These are phyloP conservation scores for Bolboschoenus planiculmis DNA, from an alignment of 176 grass and related monocot species.

Conservation along the genomic window DNA sequence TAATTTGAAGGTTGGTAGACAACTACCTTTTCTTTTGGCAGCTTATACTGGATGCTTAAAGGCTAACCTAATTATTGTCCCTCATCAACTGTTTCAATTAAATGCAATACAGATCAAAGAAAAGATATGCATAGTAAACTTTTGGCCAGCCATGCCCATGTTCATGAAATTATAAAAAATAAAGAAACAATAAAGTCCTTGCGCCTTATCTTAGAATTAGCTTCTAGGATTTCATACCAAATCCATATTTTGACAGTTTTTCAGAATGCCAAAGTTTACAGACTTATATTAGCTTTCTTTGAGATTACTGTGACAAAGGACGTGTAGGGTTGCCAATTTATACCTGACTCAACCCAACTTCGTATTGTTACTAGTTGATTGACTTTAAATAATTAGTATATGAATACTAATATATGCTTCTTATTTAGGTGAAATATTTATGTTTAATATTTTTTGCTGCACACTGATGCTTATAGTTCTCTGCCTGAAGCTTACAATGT, in stretches of 20 bases:
- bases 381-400: not conserved
- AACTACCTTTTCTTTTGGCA: not conserved
- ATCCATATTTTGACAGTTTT: not conserved
- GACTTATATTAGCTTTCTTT: not conserved
- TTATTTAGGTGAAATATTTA: not conserved
- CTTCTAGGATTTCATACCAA: not conserved
- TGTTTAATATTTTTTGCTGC: not conserved
- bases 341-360: conserved; percentile 2
- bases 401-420: not conserved
- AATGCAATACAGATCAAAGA: not conserved
- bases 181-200: not conserved
- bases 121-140: not conserved
- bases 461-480: not conserved
- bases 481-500: conserved; percentile 1
- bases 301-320: not conserved
- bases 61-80: not conserved
- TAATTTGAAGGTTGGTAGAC: not conserved
- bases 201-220: not conserved
- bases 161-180: not conserved
- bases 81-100: not conserved
- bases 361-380: not conserved
- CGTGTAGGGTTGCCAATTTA: not conserved
- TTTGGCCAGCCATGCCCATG: not conserved
- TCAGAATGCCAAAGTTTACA: not conserved
- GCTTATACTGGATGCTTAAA: not conserved